Evolutionary conservation across 2,329 filamentous ascomycete species (phyloP).

Genomic region (Metarhizium album): DNA sequence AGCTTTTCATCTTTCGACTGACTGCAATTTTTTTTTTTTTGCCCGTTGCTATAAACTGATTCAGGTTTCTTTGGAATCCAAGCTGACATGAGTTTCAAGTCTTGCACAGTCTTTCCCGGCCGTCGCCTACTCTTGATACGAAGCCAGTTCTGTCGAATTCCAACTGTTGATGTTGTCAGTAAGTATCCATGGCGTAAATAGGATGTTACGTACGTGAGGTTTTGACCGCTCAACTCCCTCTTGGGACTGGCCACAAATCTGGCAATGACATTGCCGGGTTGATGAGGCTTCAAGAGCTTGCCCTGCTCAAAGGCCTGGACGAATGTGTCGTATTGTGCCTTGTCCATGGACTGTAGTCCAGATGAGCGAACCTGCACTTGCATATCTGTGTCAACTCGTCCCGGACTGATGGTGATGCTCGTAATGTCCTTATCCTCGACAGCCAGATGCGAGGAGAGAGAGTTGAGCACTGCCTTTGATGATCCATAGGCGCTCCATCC

Average conservation of each 20-base stretch:
- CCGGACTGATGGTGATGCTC: slow-evolving; percentile 63
- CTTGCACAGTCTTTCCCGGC: not conserved
- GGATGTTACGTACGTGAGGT: slow-evolving; percentile 47
- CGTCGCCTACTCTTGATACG: slow-evolving; percentile 35
- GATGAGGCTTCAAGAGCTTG: slow-evolving; percentile 66
- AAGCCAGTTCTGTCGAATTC: slow-evolving; percentile 35
- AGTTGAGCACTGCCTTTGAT: slow-evolving; percentile 75
- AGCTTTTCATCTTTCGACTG: slow-evolving; percentile 84
- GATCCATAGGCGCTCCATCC: slow-evolving; percentile 76
- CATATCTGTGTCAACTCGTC: slow-evolving; percentile 84
- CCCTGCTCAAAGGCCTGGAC: slow-evolving; percentile 58
- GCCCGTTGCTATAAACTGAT: slow-evolving; percentile 15
- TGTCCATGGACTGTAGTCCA: slow-evolving; percentile 38
- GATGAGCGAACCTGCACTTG: slow-evolving; percentile 66
- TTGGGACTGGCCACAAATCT: slow-evolving; percentile 57
- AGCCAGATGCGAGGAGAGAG: slow-evolving; percentile 61
- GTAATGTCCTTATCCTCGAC: slow-evolving; percentile 69
- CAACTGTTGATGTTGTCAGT: slow-evolving; percentile 20
- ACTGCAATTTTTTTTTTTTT: slow-evolving; percentile 28
- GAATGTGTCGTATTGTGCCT: slow-evolving; percentile 56
- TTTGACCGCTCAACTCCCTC: slow-evolving; percentile 62
- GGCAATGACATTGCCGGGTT: slow-evolving; percentile 79
- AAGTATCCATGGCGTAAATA: not conserved
- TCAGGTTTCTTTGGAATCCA: slow-evolving; percentile 7
- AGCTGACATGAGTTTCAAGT: slow-evolving; percentile 3